These are phyloP conservation scores for Cylindricascospora bacillispora DNA, from an alignment of 1,139 yeast genomes.

Conservation along the genomic window DNA sequence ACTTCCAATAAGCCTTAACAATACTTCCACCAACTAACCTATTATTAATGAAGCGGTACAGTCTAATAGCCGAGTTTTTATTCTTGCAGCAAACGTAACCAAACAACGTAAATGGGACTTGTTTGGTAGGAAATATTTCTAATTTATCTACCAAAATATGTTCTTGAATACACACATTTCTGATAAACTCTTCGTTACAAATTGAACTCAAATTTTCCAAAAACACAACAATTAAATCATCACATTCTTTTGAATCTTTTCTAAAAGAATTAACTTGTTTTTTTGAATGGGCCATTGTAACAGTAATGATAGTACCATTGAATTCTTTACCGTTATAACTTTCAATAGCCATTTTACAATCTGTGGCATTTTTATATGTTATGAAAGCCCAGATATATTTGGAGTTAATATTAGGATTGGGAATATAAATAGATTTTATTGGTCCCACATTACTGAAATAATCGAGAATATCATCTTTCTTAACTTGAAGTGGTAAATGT, in stretches of 20 bases:
- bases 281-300: conserved; percentile 23
- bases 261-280: conserved; percentile 5
- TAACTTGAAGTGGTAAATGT: conserved; percentile 31
- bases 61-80: conserved; percentile 12
- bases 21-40: conserved; percentile 21
- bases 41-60: conserved; percentile 14
- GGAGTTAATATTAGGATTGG: conserved; percentile 26
- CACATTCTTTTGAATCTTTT: neutral
- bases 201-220: conserved; percentile 19
- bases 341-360: conserved; percentile 23
- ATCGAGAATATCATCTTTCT: conserved; percentile 27
- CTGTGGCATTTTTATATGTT: conserved; percentile 28
- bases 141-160: conserved; percentile 4
- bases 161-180: conserved; percentile 5
- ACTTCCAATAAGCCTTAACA: conserved; percentile 16
- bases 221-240: conserved; percentile 9
- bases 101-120: conserved; percentile 9
- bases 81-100: conserved; percentile 18
- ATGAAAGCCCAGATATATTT: conserved; percentile 36
- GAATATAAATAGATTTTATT: conserved; percentile 30
- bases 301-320: conserved; percentile 20
- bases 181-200: conserved; percentile 8
- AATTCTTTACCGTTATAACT: conserved; percentile 20
- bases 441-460: conserved; percentile 32
- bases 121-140: neutral